A percentile compares a stretch with the other conserved stretches of the same genome.
Conservation (phyloP, 2,329 filamentous ascomycete genomes). For the Achaetomium macrosporum region DNA sequence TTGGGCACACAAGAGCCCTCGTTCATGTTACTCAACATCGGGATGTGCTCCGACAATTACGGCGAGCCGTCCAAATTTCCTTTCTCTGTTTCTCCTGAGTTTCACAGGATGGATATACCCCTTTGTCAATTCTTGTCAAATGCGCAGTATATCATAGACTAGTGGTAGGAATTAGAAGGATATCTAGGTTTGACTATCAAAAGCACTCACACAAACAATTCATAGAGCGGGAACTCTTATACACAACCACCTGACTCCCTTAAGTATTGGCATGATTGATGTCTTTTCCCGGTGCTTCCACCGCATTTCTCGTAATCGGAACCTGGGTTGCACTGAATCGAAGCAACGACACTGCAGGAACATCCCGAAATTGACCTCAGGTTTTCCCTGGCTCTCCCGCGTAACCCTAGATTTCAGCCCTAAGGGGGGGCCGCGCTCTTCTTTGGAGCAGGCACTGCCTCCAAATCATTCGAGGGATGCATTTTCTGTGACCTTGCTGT, state of each 20-base stretch:
- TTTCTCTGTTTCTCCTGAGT: constrained; percentile 15
- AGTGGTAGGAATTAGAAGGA: constrained; percentile 18
- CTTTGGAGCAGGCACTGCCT: neutral
- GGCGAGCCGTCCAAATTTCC: constrained; percentile 14
- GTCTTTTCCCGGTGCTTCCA: too few relatives aligned
- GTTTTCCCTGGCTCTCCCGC: neutral
- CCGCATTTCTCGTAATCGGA: too few relatives aligned
- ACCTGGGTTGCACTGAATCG: too few relatives aligned
- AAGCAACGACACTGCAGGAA: neutral
- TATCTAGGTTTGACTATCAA: constrained; percentile 2
- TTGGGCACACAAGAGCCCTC: constrained; percentile 14
- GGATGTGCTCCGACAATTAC: constrained; percentile 16
- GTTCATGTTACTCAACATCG: constrained; percentile 1
- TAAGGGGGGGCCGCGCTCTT: neutral
- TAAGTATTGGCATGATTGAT: too few relatives aligned
- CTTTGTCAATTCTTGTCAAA: constrained; percentile 11
- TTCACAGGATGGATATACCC: constrained; percentile 26
- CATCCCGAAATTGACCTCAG: neutral
- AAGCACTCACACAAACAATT: neutral
- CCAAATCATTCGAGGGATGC: neutral
- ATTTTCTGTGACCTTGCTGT: neutral
- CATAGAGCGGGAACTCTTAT: too few relatives aligned
- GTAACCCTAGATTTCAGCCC: constrained; percentile 7
- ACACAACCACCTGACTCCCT: too few relatives aligned
- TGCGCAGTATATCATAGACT: constrained; percentile 14